phyloP scores from a whole-genome alignment of 139 green algal species.

The Astrephomene gubernaculifera region DNA sequence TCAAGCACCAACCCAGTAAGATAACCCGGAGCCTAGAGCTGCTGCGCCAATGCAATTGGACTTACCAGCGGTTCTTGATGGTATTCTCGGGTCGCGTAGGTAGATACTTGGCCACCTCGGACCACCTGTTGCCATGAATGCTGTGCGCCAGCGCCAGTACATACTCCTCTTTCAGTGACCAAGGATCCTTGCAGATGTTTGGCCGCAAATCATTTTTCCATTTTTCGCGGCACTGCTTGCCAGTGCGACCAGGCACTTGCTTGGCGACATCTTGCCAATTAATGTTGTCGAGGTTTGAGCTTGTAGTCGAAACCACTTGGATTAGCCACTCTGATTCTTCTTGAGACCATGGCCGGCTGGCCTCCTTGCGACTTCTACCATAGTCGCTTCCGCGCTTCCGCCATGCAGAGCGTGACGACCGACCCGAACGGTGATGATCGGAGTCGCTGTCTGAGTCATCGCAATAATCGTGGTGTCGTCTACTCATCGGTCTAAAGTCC shows the following conservation, averaged over 20 bases:
- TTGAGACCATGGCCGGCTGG: conserved; percentile 21
- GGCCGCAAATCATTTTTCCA: conserved; percentile 84
- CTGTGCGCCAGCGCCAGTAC: conserved; percentile 63
- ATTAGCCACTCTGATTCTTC: conserved; percentile 31
- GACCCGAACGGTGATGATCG: not conserved
- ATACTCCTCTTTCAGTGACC: conserved; percentile 51
- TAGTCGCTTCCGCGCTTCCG: conserved; percentile 11
- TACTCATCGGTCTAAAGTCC: no score
- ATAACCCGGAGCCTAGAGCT: no score
- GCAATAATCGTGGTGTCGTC: not conserved
- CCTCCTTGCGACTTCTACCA: conserved; percentile 9
- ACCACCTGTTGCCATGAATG: conserved; percentile 86
- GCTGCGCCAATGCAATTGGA: conserved; percentile 12
- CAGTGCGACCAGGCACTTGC: conserved; percentile 66
- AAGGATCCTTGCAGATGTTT: conserved; percentile 67
- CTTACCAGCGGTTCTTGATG: conserved; percentile 93
- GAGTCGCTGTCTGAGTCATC: conserved; percentile 32
- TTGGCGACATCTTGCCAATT: conserved; percentile 51
- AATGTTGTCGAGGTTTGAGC: conserved; percentile 2
- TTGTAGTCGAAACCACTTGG: not conserved
- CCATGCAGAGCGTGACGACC: not conserved
- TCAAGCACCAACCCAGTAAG: no score
- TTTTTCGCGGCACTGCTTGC: conserved; percentile 87
- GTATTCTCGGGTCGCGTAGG: conserved; percentile 91
- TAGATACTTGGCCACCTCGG: conserved; percentile 80